A percentile compares a stretch with the other conserved stretches of the same genome.
phyloP scores from a whole-genome alignment of 345 rosid species.

The Salix brachista region DNA sequence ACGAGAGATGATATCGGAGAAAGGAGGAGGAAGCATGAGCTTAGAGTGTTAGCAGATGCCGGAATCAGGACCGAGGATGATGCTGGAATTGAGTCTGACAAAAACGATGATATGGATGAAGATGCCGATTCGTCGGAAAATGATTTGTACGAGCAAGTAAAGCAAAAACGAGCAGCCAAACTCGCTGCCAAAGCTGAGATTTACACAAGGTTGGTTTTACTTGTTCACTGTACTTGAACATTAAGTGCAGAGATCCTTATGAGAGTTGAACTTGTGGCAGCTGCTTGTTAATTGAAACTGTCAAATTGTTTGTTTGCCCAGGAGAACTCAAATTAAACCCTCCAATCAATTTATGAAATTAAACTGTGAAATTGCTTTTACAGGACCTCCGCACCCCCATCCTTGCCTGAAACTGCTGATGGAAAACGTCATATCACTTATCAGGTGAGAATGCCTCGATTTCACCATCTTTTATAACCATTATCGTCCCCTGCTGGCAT shows the following conservation, averaged over 20 bases:
- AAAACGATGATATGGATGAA: conserved; percentile 33
- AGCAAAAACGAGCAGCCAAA: conserved; percentile 49
- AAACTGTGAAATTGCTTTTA: not conserved
- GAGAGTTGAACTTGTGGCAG: too few relatives aligned
- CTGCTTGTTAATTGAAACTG: too few relatives aligned
- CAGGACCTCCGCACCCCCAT: conserved; percentile 34
- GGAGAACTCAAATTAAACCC: not conserved
- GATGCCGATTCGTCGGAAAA: conserved; percentile 41
- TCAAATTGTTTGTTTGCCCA: too few relatives aligned
- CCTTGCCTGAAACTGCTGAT: conserved; percentile 56
- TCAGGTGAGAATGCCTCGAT: conserved; percentile 39
- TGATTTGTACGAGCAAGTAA: conserved; percentile 64
- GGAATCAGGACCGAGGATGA: conserved; percentile 66
- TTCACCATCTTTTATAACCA: not conserved
- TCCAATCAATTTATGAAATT: not conserved
- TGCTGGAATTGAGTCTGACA: conserved; percentile 31
- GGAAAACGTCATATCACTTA: conserved; percentile 56
- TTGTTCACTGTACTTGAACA: not conserved
- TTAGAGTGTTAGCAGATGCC: conserved; percentile 73
- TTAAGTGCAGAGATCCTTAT: not conserved
- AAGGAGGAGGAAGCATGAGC: conserved; percentile 82
- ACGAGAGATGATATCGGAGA: conserved; percentile 93
- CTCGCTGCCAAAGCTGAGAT: conserved; percentile 64
- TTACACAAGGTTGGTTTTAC: conserved; percentile 50
- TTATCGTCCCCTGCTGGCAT: too few relatives aligned